phyloP scores from a whole-genome alignment of 2,329 filamentous ascomycete species.

The Orbilia javanica region DNA sequence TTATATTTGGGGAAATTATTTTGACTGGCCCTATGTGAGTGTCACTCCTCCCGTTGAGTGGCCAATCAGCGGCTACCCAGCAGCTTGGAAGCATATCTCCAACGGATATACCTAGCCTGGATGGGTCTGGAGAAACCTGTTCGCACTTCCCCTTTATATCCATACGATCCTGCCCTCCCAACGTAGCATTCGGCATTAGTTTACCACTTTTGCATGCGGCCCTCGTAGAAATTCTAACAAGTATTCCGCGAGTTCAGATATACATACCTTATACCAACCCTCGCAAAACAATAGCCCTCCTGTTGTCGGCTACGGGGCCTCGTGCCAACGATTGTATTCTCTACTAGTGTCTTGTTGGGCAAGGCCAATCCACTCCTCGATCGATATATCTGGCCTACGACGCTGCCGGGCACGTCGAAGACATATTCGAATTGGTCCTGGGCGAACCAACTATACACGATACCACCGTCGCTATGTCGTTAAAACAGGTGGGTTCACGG shows the following conservation, averaged over 20 bases:
- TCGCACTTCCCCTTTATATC: not conserved
- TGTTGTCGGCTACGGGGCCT: not conserved
- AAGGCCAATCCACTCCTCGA: not conserved
- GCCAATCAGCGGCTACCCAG: constrained; percentile 31
- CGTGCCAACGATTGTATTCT: not conserved
- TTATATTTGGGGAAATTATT: constrained; percentile 26
- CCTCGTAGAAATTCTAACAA: not conserved
- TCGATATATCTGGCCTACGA: not conserved
- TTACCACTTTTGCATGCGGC: not conserved
- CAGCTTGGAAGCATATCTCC: not conserved
- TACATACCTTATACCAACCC: not conserved
- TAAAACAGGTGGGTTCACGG: constrained; percentile 71
- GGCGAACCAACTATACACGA: not conserved
- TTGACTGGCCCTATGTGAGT: constrained; percentile 1
- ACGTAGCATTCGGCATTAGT: not conserved
- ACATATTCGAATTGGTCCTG: not conserved
- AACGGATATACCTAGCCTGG: constrained; percentile 8
- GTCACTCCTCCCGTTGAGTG: not conserved
- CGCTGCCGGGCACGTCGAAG: constrained; percentile 35
- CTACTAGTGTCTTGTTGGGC: not conserved
- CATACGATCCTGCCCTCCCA: not conserved
- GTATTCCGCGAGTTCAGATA: not conserved
- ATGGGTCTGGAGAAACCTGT: constrained; percentile 4
- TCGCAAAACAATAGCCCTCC: not conserved
- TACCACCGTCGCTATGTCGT: constrained; percentile 68